Evolutionary conservation across 2,329 filamentous ascomycete genomes (phyloP).

Genomic region (Aspergillus proliferans): DNA sequence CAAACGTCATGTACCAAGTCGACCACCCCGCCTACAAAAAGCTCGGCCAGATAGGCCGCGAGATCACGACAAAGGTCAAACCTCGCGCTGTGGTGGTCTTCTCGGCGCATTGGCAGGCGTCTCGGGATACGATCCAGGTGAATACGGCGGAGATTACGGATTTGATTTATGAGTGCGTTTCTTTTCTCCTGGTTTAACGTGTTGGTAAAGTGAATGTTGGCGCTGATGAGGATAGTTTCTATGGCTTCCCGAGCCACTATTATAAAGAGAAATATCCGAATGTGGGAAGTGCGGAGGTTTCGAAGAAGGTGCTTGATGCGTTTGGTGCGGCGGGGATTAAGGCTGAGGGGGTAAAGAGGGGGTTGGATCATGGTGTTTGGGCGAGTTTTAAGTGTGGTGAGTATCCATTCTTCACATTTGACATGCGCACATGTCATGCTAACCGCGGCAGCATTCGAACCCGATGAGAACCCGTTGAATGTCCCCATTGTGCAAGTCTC

Average conservation of each 20-base stretch:
- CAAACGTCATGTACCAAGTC: slow-evolving; percentile 62
- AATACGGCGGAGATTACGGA: slow-evolving; percentile 60
- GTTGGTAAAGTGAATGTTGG: background rate
- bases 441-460: slow-evolving; percentile 51
- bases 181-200: background rate
- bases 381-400: slow-evolving; percentile 55
- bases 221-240: slow-evolving; percentile 46
- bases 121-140: slow-evolving; percentile 52
- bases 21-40: slow-evolving; percentile 61
- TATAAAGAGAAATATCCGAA: slow-evolving; percentile 64
- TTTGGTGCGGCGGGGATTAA: slow-evolving; percentile 55
- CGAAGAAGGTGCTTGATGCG: slow-evolving; percentile 51
- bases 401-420: slow-evolving; percentile 12
- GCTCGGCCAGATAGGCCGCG: slow-evolving; percentile 59
- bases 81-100: slow-evolving; percentile 69
- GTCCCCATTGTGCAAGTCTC: slow-evolving; percentile 69
- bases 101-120: slow-evolving; percentile 69
- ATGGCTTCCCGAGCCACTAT: slow-evolving; percentile 64
- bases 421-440: background rate
- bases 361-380: slow-evolving; percentile 71
- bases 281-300: slow-evolving; percentile 55
- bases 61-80: slow-evolving; percentile 64
- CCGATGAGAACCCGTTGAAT: slow-evolving; percentile 54
- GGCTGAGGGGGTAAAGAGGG: slow-evolving; percentile 54
- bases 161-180: slow-evolving; percentile 60